Base-by-base conservation (phyloP, 768 basidiomycete species). In the Daedaleopsis sinensis region DNA sequence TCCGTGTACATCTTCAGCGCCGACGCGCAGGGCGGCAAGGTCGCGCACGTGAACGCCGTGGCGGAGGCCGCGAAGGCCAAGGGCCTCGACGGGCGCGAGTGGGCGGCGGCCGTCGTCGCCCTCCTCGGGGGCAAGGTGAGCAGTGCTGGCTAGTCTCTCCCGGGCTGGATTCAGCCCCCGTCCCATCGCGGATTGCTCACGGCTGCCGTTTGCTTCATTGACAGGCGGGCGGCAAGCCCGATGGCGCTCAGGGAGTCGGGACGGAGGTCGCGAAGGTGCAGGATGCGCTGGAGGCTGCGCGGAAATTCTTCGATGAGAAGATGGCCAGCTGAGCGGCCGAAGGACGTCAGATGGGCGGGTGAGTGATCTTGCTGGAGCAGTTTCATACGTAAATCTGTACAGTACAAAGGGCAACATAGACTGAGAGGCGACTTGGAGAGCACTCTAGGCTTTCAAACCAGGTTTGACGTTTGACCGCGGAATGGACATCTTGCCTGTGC, bases 171-270 rank as follows among this genome's bases (percentile, higher is more conserved):
- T 49, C n/a, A n/a, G n/a, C n/a, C n/a, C n/a, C n/a, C n/a, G n/a
- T n/a, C n/a, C n/a, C 23, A 21, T 49, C 11, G 19, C 21, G 19
- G 47, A 23, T 49, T 7, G 19, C 47, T 24, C 21, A 21, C 23
- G 21, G 23, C 23, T 23, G n/a, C n/a, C n/a, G n/a, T 18, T 24
- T 53, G 11, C 42, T 21, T 24, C 1, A 32, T 24, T 47, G 15
- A 48, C 58, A 95, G 93, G 94, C 94, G 54, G 97, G 97, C 57
- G 97, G 97, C 15, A 98, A 96, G 75, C 93, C 93, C 61, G 97
- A 98, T 39, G 83, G 85, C 57, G 90, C 91, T 1, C 94, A 96
- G 70, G 97, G 97, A 24, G 87, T 96, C 15, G 97, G 97, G 35
- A 75, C 79, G 3, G 81, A 92, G 62, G 73, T 82, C 0, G 74